These are phyloP conservation scores for Paramyrothecium sp. DNA, from an alignment of 2,329 filamentous ascomycete species.

Conservation along the genomic window DNA sequence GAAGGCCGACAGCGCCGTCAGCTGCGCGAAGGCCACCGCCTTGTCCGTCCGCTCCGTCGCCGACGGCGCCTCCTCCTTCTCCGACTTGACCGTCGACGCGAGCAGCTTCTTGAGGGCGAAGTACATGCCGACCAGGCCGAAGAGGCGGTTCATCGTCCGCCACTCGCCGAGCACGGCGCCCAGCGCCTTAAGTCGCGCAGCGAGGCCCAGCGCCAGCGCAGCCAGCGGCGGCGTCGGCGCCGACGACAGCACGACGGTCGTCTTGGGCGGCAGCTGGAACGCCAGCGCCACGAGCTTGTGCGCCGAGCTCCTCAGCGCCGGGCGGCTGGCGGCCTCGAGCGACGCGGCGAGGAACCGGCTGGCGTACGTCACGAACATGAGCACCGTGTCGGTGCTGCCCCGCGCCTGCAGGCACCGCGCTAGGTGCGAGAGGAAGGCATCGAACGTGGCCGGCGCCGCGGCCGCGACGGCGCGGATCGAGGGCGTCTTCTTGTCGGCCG, in stretches of 20 bases:
- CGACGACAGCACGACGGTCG: constrained; percentile 43
- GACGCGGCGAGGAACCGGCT: constrained; percentile 53
- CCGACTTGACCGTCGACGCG: constrained; percentile 7
- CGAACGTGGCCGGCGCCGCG: constrained; percentile 28
- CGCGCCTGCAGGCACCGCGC: constrained; percentile 66
- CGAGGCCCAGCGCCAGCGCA: constrained; percentile 45
- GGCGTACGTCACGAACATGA: constrained; percentile 68
- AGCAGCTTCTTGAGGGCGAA: constrained; percentile 59
- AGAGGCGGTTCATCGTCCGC: constrained; percentile 72
- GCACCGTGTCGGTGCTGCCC: constrained; percentile 66
- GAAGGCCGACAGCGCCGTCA: constrained; percentile 66
- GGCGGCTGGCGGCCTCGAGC: constrained; percentile 52
- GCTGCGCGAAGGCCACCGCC: constrained; percentile 64
- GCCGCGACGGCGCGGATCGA: constrained; percentile 10
- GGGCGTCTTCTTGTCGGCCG: constrained; percentile 7
- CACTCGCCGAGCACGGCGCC: constrained; percentile 67
- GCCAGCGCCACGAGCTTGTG: constrained; percentile 52
- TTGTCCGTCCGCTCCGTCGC: constrained; percentile 31
- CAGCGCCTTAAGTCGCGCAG: constrained; percentile 57
- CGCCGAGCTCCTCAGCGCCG: constrained; percentile 54
- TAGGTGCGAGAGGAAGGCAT: constrained; percentile 55
- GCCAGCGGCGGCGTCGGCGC: constrained; percentile 36
- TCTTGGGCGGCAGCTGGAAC: constrained; percentile 48
- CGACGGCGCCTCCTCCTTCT: constrained; percentile 33
- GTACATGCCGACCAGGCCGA: constrained; percentile 74